These are phyloP conservation scores for Dendrobium nobile DNA, from an alignment of 106 monocot species.

Conservation along the genomic window DNA sequence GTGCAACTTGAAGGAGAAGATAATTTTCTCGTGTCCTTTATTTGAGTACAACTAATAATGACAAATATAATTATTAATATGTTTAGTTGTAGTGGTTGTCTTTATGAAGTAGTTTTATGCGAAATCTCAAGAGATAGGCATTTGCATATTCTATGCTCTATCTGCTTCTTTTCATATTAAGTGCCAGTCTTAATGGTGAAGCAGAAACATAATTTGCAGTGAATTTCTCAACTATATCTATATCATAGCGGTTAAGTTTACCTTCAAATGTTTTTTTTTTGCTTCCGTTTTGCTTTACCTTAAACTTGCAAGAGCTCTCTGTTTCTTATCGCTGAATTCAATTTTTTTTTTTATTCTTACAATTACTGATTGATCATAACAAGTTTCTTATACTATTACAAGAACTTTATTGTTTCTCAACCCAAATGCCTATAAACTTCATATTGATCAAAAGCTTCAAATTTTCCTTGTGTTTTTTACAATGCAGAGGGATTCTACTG, in stretches of 20 bases:
- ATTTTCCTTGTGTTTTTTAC: not conserved
- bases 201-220: no score
- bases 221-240: not conserved
- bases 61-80: not conserved
- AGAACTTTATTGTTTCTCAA: not conserved
- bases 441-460: not conserved
- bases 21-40: not conserved
- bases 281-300: not conserved
- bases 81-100: not conserved
- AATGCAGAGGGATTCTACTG: slow-evolving; percentile 61
- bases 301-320: not conserved
- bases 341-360: not conserved
- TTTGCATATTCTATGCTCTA: no score
- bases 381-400: not conserved
- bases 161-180: no score
- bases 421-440: not conserved
- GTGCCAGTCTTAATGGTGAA: no score
- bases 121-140: no score
- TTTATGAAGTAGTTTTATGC: not conserved
- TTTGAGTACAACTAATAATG: not conserved
- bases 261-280: not conserved
- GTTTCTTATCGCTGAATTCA: no score
- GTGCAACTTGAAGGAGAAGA: not conserved
- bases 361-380: not conserved
- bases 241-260: not conserved